These are phyloP conservation scores for Phylloporus scabripes DNA, from an alignment of 768 basidiomycete genomes.

Conservation along the genomic window DNA sequence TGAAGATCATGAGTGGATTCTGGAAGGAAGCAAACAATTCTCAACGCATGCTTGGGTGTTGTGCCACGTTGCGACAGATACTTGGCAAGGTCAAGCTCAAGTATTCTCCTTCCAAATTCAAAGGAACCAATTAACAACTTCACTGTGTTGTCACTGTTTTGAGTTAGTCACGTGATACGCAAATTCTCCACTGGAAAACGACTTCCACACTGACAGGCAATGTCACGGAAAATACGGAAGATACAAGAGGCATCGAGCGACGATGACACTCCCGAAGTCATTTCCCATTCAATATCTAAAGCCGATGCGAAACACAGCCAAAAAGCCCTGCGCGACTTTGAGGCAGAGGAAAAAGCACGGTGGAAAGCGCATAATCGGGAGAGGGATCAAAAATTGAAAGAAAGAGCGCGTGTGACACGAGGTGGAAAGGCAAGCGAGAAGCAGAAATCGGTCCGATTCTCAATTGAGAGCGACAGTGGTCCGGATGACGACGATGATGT, in stretches of 20 bases:
- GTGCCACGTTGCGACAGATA: too few species aligned
- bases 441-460: slow-evolving; percentile 11
- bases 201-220: too few species aligned
- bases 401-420: slow-evolving; percentile 32
- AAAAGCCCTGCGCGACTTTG: slow-evolving; percentile 34
- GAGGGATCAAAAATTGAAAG: slow-evolving; percentile 46
- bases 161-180: not conserved
- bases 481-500: slow-evolving; percentile 21
- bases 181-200: too few species aligned
- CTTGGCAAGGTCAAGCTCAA: too few species aligned
- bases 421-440: slow-evolving; percentile 6
- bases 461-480: slow-evolving; percentile 22
- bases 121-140: too few species aligned
- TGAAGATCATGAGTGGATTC: too few species aligned
- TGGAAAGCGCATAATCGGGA: slow-evolving; percentile 43
- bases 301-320: slow-evolving; percentile 34
- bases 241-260: slow-evolving; percentile 25
- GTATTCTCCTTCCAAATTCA: too few species aligned
- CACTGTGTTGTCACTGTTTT: too few species aligned
- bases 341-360: slow-evolving; percentile 36
- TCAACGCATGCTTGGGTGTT: too few species aligned
- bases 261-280: slow-evolving; percentile 46
- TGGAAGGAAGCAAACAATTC: too few species aligned
- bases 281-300: slow-evolving; percentile 46
- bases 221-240: slow-evolving; percentile 12